Conservation (phyloP, 2,329 filamentous ascomycete genomes). For the Ophiostoma sp. region DNA sequence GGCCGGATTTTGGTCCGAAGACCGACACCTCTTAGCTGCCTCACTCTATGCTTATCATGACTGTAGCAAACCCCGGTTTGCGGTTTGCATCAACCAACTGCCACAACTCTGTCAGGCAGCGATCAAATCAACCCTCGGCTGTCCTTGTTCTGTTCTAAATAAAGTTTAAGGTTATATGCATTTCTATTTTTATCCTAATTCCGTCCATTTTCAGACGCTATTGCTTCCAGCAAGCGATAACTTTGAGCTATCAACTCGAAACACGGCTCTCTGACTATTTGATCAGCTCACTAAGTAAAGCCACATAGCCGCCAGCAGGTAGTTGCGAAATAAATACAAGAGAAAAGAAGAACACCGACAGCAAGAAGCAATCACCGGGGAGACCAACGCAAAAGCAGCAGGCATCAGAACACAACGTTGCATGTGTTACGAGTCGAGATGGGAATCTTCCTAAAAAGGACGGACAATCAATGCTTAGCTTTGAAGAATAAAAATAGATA, state of each 20-base stretch:
- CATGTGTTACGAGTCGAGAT: not conserved
- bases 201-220: not conserved
- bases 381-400: not conserved
- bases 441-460: not conserved
- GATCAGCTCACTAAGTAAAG: not conserved
- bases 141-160: not conserved
- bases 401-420: not conserved
- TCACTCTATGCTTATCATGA: not conserved
- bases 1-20: slow-evolving; percentile 28
- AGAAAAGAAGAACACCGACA: not conserved
- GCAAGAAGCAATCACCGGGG: not conserved
- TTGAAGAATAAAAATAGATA: not conserved
- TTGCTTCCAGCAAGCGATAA: not conserved
- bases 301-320: not conserved
- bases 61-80: not conserved
- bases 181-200: not conserved
- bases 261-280: not conserved
- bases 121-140: not conserved
- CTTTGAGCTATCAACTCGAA: not conserved
- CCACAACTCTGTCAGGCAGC: not conserved
- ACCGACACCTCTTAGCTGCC: slow-evolving; percentile 21
- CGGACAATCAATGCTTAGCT: not conserved
- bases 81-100: not conserved
- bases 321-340: not conserved
- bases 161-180: not conserved